Conservation (phyloP, 371 early-diverging fungal genomes). For the Syncephalastrum sp. region DNA sequence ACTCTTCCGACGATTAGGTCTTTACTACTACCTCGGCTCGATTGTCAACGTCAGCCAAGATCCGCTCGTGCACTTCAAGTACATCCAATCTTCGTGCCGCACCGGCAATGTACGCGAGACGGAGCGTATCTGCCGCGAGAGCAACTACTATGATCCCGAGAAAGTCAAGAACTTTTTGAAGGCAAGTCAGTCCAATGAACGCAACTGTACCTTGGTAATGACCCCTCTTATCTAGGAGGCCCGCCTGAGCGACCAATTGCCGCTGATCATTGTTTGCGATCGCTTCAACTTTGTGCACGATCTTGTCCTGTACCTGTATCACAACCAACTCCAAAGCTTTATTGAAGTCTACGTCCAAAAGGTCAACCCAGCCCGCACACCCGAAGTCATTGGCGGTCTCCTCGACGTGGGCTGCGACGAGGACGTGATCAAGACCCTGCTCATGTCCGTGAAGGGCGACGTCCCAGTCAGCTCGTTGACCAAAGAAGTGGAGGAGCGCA, state of each 20-base stretch:
- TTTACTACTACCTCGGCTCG: conserved; percentile 93
- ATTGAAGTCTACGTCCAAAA: conserved; percentile 98
- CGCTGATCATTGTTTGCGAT: conserved; percentile 97
- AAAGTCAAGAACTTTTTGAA: conserved; percentile 97
- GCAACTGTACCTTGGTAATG: not conserved
- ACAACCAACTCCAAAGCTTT: conserved; percentile 89
- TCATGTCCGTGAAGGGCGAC: conserved; percentile 75
- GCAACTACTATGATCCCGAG: conserved; percentile 93
- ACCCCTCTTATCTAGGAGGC: conserved; percentile 64
- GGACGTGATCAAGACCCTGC: conserved; percentile 83
- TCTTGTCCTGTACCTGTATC: conserved; percentile 92
- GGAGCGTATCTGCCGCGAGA: conserved; percentile 96
- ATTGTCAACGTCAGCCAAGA: conserved; percentile 95
- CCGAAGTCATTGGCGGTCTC: conserved; percentile 95
- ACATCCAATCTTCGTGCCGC: conserved; percentile 93
- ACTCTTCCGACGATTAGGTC: conserved; percentile 25
- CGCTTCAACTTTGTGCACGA: conserved; percentile 96
- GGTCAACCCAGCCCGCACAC: conserved; percentile 93
- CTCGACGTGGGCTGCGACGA: conserved; percentile 98
- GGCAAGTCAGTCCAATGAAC: conserved; percentile 18
- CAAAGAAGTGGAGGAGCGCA: conserved; percentile 92
- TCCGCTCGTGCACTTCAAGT: conserved; percentile 95
- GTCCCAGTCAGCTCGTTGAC: conserved; percentile 89
- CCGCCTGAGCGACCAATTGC: conserved; percentile 91
- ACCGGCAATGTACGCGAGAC: conserved; percentile 97